Percentiles rank a stretch among this genome's conserved stretches.
These are phyloP conservation scores for Plenodomus biglobosus DNA, from an alignment of 2,329 filamentous ascomycete species.

Conservation along the genomic window DNA sequence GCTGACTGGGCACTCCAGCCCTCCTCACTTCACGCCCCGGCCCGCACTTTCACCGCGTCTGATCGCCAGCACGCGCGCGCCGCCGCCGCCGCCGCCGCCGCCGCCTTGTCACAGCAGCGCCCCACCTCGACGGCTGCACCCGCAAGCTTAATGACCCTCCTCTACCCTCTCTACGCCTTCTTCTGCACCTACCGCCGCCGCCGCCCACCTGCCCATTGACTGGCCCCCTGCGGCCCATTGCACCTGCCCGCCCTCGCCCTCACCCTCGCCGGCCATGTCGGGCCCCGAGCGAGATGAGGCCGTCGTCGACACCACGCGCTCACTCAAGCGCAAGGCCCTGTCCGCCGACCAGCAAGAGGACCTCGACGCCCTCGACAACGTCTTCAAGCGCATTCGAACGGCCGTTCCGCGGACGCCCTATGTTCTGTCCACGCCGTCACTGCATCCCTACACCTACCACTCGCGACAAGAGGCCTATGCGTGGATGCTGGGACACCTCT, in stretches of 20 bases:
- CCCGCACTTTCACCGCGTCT: slow-evolving; percentile 5
- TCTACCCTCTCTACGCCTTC: slow-evolving; percentile 11
- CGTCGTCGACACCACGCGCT: slow-evolving; percentile 27
- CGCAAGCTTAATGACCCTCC: slow-evolving; percentile 19
- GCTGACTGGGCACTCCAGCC: neutral
- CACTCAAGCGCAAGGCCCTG: slow-evolving; percentile 31
- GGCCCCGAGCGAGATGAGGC: slow-evolving; percentile 28
- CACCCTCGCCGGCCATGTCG: slow-evolving; percentile 31
- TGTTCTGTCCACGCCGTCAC: slow-evolving; percentile 51
- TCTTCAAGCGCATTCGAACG: slow-evolving; percentile 48
- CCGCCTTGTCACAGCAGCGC: neutral
- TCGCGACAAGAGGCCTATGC: slow-evolving; percentile 45
- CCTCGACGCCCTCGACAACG: slow-evolving; percentile 44
- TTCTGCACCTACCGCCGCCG: slow-evolving; percentile 7
- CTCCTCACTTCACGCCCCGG: too few relatives aligned
- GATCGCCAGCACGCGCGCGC: neutral
- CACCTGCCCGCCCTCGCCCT: neutral
- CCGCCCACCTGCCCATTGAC: slow-evolving; percentile 7
- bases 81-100: too few relatives aligned
- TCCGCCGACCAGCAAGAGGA: slow-evolving; percentile 40
- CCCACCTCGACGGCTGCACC: slow-evolving; percentile 5
- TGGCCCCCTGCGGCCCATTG: slow-evolving; percentile 4
- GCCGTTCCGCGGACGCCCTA: slow-evolving; percentile 50
- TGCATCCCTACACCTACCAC: slow-evolving; percentile 48
- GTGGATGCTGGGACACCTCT: slow-evolving; percentile 55